Evolutionary conservation across 257 asterid genomes (phyloP).

Genomic region (Prunella vulgaris): DNA sequence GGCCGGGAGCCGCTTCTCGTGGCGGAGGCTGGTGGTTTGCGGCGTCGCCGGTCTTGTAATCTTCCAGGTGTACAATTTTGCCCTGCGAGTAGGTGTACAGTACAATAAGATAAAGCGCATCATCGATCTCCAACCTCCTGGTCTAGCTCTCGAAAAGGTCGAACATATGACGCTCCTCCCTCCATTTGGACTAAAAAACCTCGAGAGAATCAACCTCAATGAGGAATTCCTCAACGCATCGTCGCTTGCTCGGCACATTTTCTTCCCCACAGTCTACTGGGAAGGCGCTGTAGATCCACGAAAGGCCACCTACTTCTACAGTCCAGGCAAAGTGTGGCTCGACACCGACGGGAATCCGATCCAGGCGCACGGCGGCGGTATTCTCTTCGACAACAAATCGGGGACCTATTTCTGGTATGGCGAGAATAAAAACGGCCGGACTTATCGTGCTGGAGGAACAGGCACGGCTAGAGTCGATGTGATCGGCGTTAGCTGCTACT

Average conservation of each 20-base stretch:
- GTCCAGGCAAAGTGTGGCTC: slow-evolving; percentile 58
- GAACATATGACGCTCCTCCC: slow-evolving; percentile 31
- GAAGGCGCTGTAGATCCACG: slow-evolving; percentile 39
- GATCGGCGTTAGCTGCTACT: slow-evolving; percentile 65
- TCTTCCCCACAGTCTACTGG: slow-evolving; percentile 38
- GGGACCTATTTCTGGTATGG: slow-evolving; percentile 67
- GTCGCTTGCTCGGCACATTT: slow-evolving; percentile 28
- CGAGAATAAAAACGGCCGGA: slow-evolving; percentile 54
- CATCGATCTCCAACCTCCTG: slow-evolving; percentile 25
- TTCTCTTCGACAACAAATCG: slow-evolving; percentile 37
- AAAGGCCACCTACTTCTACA: slow-evolving; percentile 18
- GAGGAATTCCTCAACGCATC: slow-evolving; percentile 33
- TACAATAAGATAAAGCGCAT: slow-evolving; percentile 3
- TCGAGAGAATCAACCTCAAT: slow-evolving; percentile 24
- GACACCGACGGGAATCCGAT: slow-evolving; percentile 67
- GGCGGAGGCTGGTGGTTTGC: slow-evolving; percentile 31
- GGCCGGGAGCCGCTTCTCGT: slow-evolving; percentile 22
- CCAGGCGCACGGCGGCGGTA: slow-evolving; percentile 78
- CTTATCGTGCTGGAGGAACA: slow-evolving; percentile 32
- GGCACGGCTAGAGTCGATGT: slow-evolving; percentile 64
- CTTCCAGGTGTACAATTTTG: slow-evolving; percentile 26
- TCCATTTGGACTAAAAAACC: slow-evolving; percentile 30
- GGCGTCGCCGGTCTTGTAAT: slow-evolving; percentile 24
- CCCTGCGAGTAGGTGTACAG: slow-evolving; percentile 2
- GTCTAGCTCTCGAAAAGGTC: slow-evolving; percentile 25